Conservation (phyloP, 768 basidiomycete species). For the Macrolepiota albuminosa region DNA sequence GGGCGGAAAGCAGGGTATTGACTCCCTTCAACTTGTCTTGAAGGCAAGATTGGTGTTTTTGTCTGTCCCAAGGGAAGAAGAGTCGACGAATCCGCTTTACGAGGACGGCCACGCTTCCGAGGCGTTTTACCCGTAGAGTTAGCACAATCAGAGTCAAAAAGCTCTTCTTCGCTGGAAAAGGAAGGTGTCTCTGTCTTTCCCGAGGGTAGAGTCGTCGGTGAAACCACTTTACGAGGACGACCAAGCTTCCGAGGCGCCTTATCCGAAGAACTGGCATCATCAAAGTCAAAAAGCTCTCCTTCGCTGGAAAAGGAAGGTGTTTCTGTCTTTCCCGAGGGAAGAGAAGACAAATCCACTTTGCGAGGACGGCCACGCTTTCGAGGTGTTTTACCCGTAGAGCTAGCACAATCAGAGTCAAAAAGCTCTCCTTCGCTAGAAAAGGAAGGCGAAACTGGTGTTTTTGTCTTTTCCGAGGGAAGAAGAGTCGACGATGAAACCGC, state of each 20-base stretch:
- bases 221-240: constrained; percentile 3
- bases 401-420: not conserved
- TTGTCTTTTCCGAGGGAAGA: not conserved
- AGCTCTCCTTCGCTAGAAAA: constrained; percentile 6
- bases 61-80: not conserved
- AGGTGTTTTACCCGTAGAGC: constrained; percentile 1
- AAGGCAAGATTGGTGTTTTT: not conserved
- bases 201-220: not conserved
- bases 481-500: not conserved
- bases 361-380: constrained; percentile 6
- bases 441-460: not conserved
- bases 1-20: not conserved
- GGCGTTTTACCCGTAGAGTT: constrained; percentile 1
- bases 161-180: constrained; percentile 6
- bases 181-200: not conserved
- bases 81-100: not conserved
- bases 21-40: not conserved
- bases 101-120: constrained; percentile 6
- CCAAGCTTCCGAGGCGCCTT: constrained; percentile 6
- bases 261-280: not conserved
- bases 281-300: constrained; percentile 7
- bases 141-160: not conserved
- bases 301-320: not conserved
- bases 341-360: not conserved
- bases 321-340: not conserved